phyloP scores from a whole-genome alignment of 805 yeast species.

The Metschnikowia kofuensis region DNA sequence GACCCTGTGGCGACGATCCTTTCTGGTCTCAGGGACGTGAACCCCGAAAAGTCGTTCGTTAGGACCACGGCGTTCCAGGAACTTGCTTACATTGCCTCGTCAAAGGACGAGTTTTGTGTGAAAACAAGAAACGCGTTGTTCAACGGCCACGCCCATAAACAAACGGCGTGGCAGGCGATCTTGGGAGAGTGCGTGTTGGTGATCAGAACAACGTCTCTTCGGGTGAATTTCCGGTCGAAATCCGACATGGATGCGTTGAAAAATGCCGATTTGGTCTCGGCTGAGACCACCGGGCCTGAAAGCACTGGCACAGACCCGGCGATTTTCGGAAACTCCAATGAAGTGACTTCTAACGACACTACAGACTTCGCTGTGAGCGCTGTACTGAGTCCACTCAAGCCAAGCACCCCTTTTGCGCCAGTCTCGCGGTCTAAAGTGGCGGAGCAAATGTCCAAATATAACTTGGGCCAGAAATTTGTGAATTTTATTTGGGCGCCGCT shows the following conservation, averaged over 20 bases:
- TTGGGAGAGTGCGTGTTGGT: slow-evolving; percentile 58
- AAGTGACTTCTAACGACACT: slow-evolving; percentile 9
- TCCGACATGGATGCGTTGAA: slow-evolving; percentile 31
- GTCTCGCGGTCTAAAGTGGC: background rate
- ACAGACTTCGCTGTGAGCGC: slow-evolving; percentile 14
- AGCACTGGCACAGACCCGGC: background rate
- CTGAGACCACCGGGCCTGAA: slow-evolving; percentile 7
- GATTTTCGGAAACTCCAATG: slow-evolving; percentile 39
- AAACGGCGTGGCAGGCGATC: slow-evolving; percentile 55
- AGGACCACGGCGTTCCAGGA: slow-evolving; percentile 75
- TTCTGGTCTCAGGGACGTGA: slow-evolving; percentile 58
- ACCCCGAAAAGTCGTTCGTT: slow-evolving; percentile 26
- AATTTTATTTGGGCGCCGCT: slow-evolving; percentile 1
- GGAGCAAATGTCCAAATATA: background rate
- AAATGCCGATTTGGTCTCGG: slow-evolving; percentile 12
- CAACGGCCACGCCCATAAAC: slow-evolving; percentile 40
- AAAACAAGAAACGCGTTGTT: slow-evolving; percentile 54
- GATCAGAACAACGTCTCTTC: slow-evolving; percentile 47
- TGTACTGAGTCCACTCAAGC: slow-evolving; percentile 13
- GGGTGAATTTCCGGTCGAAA: slow-evolving; percentile 34
- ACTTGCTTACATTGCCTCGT: slow-evolving; percentile 59
- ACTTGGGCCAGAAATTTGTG: background rate
- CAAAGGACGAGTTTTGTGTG: slow-evolving; percentile 32
- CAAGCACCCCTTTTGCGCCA: background rate
- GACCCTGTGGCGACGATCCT: slow-evolving; percentile 63